phyloP scores from a whole-genome alignment of 2,329 filamentous ascomycete species.

The Rhytidhysteron rufulum region DNA sequence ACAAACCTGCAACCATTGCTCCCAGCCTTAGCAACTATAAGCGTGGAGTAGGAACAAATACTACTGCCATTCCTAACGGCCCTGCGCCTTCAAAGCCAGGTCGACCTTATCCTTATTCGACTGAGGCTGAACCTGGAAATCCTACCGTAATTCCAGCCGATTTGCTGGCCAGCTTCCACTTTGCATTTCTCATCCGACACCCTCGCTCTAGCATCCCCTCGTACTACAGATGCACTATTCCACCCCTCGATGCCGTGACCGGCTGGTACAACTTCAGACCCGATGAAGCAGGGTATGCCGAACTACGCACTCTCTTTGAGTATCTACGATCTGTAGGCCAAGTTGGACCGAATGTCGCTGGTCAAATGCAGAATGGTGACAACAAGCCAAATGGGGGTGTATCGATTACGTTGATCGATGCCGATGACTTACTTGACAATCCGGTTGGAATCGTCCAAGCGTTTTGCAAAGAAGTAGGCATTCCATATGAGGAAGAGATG shows the following conservation, averaged over 20 bases:
- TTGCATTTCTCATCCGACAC: conserved; percentile 94
- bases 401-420: conserved; percentile 83
- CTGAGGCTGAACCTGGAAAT: conserved; percentile 63
- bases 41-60: conserved; percentile 57
- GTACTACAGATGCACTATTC: conserved; percentile 90
- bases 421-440: conserved; percentile 87
- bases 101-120: conserved; percentile 57
- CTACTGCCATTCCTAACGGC: conserved; percentile 29
- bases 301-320: conserved; percentile 83
- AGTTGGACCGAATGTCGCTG: conserved; percentile 65
- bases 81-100: conserved; percentile 19
- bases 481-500: conserved; percentile 75
- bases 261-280: conserved; percentile 86
- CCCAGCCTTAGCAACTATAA: conserved; percentile 65
- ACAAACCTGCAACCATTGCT: conserved; percentile 65
- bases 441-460: conserved; percentile 70
- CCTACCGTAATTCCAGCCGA: conserved; percentile 78
- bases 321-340: conserved; percentile 68
- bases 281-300: conserved; percentile 83
- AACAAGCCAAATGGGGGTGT: conserved; percentile 39
- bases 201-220: conserved; percentile 88
- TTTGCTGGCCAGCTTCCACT: conserved; percentile 78
- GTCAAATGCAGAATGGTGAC: conserved; percentile 21
- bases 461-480: conserved; percentile 77
- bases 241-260: conserved; percentile 76